These are phyloP conservation scores for Martensiomyces pterosporus DNA, from an alignment of 192 early-diverging fungal genomes.

Conservation along the genomic window DNA sequence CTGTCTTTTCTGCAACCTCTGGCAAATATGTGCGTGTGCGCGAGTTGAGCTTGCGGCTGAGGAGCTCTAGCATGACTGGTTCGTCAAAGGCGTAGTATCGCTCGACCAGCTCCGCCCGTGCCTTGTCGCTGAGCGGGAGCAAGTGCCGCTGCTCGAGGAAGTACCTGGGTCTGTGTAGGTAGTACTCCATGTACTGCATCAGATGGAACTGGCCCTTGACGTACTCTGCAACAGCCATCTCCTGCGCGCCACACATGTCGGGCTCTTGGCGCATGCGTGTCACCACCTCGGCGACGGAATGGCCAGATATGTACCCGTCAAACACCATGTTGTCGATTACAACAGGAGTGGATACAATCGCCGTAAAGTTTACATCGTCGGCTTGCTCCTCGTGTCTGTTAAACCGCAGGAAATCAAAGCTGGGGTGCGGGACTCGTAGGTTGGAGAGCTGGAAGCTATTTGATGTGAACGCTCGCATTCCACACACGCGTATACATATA, in stretches of 20 bases:
- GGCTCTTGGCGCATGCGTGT: slow-evolving; percentile 11
- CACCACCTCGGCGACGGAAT: slow-evolving; percentile 13
- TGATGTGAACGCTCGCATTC: slow-evolving; percentile 16
- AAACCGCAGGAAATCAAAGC: slow-evolving; percentile 23
- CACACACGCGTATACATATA: no score
- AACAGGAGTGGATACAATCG: slow-evolving; percentile 21
- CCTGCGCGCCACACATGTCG: slow-evolving; percentile 13
- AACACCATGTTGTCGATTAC: slow-evolving; percentile 16
- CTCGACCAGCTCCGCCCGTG: slow-evolving; percentile 13
- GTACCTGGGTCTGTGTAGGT: slow-evolving; percentile 21
- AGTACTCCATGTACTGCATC: slow-evolving; percentile 25
- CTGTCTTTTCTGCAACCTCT: slow-evolving; percentile 14
- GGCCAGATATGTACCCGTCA: slow-evolving; percentile 15
- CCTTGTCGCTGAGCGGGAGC: slow-evolving; percentile 14
- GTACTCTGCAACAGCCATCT: slow-evolving; percentile 14
- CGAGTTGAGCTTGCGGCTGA: slow-evolving; percentile 28
- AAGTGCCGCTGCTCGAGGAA: slow-evolving; percentile 23
- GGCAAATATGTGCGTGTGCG: slow-evolving; percentile 21
- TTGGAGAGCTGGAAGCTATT: slow-evolving; percentile 21
- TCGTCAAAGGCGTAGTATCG: slow-evolving; percentile 27
- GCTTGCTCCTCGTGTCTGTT: slow-evolving; percentile 16
- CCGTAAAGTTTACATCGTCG: slow-evolving; percentile 23
- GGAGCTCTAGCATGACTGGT: slow-evolving; percentile 21
- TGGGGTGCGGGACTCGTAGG: slow-evolving; percentile 24
- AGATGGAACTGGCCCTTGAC: slow-evolving; percentile 21